These are phyloP conservation scores for Geoglossum cookeanum DNA, from an alignment of 2,329 filamentous ascomycete genomes.

Conservation along the genomic window DNA sequence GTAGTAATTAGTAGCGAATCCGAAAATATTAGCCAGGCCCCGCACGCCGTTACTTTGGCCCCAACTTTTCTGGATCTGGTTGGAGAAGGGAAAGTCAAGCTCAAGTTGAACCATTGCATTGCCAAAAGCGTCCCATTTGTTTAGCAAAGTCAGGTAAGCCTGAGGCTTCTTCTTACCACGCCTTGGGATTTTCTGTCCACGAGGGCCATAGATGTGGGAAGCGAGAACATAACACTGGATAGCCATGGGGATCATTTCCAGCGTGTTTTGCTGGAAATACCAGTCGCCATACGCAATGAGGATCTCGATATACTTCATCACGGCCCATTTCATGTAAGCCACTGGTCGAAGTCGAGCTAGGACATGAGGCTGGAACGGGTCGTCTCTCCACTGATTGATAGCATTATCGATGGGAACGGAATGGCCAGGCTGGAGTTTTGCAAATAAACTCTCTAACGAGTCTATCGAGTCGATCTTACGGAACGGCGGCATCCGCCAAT, in stretches of 20 bases:
- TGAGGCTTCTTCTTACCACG: constrained; percentile 5
- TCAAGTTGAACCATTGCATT: constrained; percentile 13
- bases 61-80: too few species aligned
- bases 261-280: constrained; percentile 13
- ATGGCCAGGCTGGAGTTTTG: constrained; percentile 14
- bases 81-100: constrained; percentile 10
- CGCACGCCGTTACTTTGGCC: neutral
- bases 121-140: constrained; percentile 10
- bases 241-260: constrained; percentile 16
- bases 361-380: constrained; percentile 12
- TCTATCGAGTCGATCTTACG: neutral
- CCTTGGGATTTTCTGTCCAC: constrained; percentile 5
- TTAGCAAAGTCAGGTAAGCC: constrained; percentile 8
- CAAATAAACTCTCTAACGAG: constrained; percentile 9
- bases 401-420: neutral
- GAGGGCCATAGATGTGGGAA: constrained; percentile 13
- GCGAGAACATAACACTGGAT: constrained; percentile 16
- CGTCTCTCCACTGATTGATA: constrained; percentile 10
- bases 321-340: constrained; percentile 18
- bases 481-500: too few species aligned
- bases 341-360: constrained; percentile 12
- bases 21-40: neutral
- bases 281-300: constrained; percentile 16
- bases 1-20: constrained; percentile 12
- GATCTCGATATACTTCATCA: constrained; percentile 18